These are phyloP conservation scores for Phytophthora multivora DNA, from an alignment of 352 stramenopile species.

Conservation along the genomic window DNA sequence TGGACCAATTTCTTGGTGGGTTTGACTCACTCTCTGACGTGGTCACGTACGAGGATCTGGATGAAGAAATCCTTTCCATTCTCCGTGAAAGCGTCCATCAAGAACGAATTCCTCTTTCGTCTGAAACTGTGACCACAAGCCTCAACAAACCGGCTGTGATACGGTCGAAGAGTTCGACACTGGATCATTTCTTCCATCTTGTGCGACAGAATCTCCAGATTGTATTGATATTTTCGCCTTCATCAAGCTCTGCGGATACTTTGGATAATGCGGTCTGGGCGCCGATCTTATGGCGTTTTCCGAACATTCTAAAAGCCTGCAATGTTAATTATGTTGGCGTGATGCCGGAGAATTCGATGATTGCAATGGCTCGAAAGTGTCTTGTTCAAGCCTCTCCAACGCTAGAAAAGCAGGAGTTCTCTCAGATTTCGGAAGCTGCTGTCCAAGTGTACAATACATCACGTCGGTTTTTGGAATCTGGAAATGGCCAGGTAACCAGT, in stretches of 20 bases:
- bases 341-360: constrained; percentile 48
- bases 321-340: constrained; percentile 45
- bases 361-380: constrained; percentile 52
- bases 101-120: constrained; percentile 1
- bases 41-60: constrained; percentile 59
- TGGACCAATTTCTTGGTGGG: constrained; percentile 59
- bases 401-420: constrained; percentile 24
- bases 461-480: constrained; percentile 7
- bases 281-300: constrained; percentile 43
- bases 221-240: constrained; percentile 47
- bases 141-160: constrained; percentile 6
- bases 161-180: constrained; percentile 50
- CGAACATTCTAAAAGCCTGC: constrained; percentile 48
- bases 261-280: constrained; percentile 6
- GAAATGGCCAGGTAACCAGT: neutral
- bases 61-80: constrained; percentile 41
- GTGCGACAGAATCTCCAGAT: constrained; percentile 58
- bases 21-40: constrained; percentile 43
- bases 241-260: no score
- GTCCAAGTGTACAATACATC: constrained; percentile 51
- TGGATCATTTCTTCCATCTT: constrained; percentile 52
- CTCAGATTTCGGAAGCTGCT: constrained; percentile 45
- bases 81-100: constrained; percentile 39
- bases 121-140: neutral
- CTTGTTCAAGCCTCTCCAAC: constrained; percentile 21